A percentile compares a stretch with the other conserved stretches of the same genome.
phyloP scores from a whole-genome alignment of 2,329 filamentous ascomycete genomes.

The Triangularia verruculosa region DNA sequence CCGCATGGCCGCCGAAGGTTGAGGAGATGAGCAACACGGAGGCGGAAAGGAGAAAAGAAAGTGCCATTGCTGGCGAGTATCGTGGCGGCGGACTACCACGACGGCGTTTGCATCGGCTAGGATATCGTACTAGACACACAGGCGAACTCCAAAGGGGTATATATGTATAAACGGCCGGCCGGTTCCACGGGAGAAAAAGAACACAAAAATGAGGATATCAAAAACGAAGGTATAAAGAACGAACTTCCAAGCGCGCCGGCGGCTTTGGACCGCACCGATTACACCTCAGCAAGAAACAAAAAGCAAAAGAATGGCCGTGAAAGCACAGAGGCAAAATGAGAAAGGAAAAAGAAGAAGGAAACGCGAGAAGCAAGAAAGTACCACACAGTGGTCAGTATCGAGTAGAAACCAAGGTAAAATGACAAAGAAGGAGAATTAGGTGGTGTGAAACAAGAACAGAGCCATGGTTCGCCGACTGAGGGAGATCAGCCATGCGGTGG shows the following conservation, averaged over 20 bases:
- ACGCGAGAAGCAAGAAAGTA: constrained; percentile 7
- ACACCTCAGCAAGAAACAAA: neutral
- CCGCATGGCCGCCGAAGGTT: constrained; percentile 15
- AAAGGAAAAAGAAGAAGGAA: constrained; percentile 6
- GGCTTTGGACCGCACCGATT: constrained; percentile 7
- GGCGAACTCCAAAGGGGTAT: neutral
- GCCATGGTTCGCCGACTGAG: too few species aligned
- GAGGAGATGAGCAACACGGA: constrained; percentile 26
- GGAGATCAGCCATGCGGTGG: too few species aligned
- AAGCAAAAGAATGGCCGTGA: neutral
- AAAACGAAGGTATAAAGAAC: constrained; percentile 11
- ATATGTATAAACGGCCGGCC: neutral
- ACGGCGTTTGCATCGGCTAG: constrained; percentile 19
- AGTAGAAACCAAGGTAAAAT: neutral
- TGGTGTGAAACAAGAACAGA: neutral
- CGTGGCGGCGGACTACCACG: constrained; percentile 17
- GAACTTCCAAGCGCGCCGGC: constrained; percentile 18
- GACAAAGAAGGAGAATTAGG: constrained; percentile 8
- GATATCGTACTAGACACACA: neutral
- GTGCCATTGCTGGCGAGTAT: constrained; percentile 32
- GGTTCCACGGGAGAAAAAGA: neutral
- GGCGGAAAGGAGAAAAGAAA: constrained; percentile 21
- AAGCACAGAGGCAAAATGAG: constrained; percentile 6
- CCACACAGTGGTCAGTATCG: constrained; percentile 1
- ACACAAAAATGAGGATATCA: constrained; percentile 8